Percentiles rank a stretch among this genome's conserved stretches.
phyloP scores from a whole-genome alignment of 2,329 filamentous ascomycete species.

The Fusarium sp. region DNA sequence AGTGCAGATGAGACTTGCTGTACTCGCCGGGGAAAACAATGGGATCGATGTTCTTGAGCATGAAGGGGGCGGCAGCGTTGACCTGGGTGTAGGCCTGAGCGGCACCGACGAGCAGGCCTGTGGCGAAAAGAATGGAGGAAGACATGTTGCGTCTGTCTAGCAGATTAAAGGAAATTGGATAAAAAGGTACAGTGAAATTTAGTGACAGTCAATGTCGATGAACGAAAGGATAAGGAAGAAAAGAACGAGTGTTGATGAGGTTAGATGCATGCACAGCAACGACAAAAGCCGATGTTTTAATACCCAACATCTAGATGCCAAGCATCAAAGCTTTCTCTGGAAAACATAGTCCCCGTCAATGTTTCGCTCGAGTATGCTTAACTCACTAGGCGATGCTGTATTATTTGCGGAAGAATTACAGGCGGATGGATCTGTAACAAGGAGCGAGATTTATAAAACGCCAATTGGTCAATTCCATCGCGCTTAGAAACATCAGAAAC shows the following conservation, averaged over 20 bases:
- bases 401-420: constrained; percentile 24
- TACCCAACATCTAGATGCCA: constrained; percentile 1
- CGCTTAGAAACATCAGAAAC: constrained; percentile 15
- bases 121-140: constrained; percentile 34
- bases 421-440: constrained; percentile 13
- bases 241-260: constrained; percentile 18
- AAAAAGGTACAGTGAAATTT: constrained; percentile 14
- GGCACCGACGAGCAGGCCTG: constrained; percentile 31
- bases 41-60: constrained; percentile 54
- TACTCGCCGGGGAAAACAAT: constrained; percentile 52
- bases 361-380: constrained; percentile 14
- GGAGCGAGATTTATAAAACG: background rate
- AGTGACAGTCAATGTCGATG: constrained; percentile 39
- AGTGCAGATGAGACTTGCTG: constrained; percentile 52
- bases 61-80: constrained; percentile 44
- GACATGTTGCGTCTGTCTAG: constrained; percentile 37
- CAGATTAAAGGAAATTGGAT: constrained; percentile 10
- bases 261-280: background rate
- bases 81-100: constrained; percentile 42
- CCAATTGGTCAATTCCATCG: constrained; percentile 3
- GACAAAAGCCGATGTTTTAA: constrained; percentile 17
- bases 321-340: background rate
- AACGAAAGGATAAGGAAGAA: constrained; percentile 22
- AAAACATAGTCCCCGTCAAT: background rate
- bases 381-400: background rate